These are phyloP conservation scores for Amphichorda felina DNA, from an alignment of 2,329 filamentous ascomycete genomes.

Conservation along the genomic window DNA sequence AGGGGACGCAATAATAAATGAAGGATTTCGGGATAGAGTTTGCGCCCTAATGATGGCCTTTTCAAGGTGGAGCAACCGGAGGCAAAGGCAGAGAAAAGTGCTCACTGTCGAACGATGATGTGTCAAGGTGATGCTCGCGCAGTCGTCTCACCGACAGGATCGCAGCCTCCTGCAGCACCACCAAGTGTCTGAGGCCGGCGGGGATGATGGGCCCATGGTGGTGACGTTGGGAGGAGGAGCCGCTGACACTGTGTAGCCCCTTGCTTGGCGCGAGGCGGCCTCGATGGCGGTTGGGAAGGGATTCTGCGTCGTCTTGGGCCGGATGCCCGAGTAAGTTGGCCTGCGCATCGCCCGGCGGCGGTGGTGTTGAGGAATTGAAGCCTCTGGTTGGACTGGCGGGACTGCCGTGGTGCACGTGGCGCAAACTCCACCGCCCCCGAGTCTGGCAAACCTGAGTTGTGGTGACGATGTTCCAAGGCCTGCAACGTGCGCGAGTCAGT, in stretches of 20 bases:
- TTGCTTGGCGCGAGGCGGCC: too few species aligned
- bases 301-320: too few species aligned
- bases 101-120: not conserved
- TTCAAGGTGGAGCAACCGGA: not conserved
- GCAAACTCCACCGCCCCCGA: too few species aligned
- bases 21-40: not conserved
- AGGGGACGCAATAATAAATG: not conserved
- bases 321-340: too few species aligned
- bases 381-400: not conserved
- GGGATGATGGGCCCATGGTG: too few species aligned
- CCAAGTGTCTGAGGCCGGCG: too few species aligned
- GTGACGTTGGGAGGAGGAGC: too few species aligned
- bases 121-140: too few species aligned
- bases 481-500: not conserved
- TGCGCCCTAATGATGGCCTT: not conserved
- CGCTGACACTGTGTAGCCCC: not conserved
- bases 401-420: too few species aligned
- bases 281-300: too few species aligned
- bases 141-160: slow-evolving; percentile 1
- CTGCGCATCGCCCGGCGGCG: not conserved
- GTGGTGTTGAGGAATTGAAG: not conserved
- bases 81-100: not conserved
- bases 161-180: not conserved
- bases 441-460: too few species aligned
- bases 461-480: too few species aligned